Conservation (phyloP, 352 stramenopile species). For the Phytopythium montanum region DNA sequence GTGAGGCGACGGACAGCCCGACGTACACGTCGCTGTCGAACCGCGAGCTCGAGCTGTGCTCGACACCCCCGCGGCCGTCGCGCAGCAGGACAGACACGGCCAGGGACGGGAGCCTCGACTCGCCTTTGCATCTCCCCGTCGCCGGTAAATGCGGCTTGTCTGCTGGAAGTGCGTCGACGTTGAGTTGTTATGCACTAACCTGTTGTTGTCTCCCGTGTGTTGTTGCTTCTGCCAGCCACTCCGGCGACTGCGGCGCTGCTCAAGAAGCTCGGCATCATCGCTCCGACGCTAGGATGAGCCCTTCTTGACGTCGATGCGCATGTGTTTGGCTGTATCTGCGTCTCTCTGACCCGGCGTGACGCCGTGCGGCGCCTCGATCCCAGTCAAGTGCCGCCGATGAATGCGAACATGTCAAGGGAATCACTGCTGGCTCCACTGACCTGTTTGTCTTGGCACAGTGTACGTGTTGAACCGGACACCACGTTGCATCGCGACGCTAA, state of each 20-base stretch:
- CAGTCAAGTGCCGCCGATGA: too few relatives aligned
- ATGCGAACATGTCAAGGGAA: too few relatives aligned
- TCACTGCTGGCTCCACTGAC: too few relatives aligned
- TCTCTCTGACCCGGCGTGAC: background rate
- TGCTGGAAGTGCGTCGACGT: background rate
- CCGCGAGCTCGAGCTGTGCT: constrained; percentile 10
- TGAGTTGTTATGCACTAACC: background rate
- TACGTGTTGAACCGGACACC: too few relatives aligned
- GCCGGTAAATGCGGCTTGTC: constrained; percentile 23
- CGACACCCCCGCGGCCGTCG: constrained; percentile 15
- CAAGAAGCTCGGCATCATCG: constrained; percentile 41
- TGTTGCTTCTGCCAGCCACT: constrained; percentile 18
- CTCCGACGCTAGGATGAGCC: constrained; percentile 11
- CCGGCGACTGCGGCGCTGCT: constrained; percentile 33
- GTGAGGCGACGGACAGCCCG: background rate
- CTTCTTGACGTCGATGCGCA: background rate
- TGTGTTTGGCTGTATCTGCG: background rate
- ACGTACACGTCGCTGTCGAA: constrained; percentile 9
- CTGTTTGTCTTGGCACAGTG: background rate
- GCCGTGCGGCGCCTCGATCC: too few relatives aligned
- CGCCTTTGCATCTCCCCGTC: constrained; percentile 35
- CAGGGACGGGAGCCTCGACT: constrained; percentile 12
- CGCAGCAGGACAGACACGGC: constrained; percentile 8
- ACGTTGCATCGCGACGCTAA: background rate
- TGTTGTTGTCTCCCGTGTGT: background rate